Evolutionary conservation across 257 asterid species (phyloP).

Genomic region (Leptodermis oblonga): DNA sequence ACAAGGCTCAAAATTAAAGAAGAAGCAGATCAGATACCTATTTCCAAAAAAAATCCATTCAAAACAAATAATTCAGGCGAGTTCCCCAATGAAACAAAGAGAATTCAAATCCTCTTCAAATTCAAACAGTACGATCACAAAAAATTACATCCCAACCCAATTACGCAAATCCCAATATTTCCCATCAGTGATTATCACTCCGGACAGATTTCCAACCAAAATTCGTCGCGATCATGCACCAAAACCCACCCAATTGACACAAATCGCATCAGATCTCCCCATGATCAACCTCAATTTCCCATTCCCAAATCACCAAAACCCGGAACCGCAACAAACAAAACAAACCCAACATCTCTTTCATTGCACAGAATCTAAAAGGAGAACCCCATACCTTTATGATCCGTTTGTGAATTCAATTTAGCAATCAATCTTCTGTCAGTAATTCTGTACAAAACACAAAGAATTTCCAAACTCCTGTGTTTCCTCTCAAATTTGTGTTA

Average conservation of each 20-base stretch:
- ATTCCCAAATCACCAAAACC: background rate
- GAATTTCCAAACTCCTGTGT: background rate
- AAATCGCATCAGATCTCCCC: slow-evolving; percentile 21
- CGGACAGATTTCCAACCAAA: background rate
- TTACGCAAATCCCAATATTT: background rate
- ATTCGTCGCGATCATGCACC: slow-evolving; percentile 2
- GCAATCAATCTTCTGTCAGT: slow-evolving; percentile 1
- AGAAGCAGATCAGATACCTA: slow-evolving; percentile 16
- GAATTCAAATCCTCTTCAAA: background rate
- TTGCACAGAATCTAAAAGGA: background rate
- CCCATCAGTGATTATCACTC: background rate
- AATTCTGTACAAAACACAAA: slow-evolving; percentile 10
- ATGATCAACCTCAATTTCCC: slow-evolving; percentile 23
- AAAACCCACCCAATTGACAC: background rate
- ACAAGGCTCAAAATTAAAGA: background rate
- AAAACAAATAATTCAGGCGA: slow-evolving; percentile 1
- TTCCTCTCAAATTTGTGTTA: background rate
- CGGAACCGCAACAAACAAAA: background rate
- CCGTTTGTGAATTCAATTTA: background rate
- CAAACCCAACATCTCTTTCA: slow-evolving; percentile 3
- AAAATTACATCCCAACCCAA: slow-evolving; percentile 8
- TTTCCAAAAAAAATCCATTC: background rate
- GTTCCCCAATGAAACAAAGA: background rate
- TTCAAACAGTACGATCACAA: background rate
- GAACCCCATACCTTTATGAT: slow-evolving; percentile 13